phyloP scores from a whole-genome alignment of 176 grass and related monocot genomes.

The Oryza meyeriana region DNA sequence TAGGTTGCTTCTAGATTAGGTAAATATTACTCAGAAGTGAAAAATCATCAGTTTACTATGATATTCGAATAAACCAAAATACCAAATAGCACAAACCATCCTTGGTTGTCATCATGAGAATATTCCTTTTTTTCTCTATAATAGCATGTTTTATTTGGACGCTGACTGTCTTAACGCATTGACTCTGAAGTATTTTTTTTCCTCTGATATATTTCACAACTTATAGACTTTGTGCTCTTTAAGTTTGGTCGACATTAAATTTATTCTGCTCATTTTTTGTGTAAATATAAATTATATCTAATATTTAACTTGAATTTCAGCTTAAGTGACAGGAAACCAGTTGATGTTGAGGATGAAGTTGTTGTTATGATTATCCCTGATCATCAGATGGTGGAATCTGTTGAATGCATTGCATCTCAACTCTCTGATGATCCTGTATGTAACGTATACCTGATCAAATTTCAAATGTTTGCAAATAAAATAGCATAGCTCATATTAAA shows the following conservation, averaged over 20 bases:
- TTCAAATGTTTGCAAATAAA: not conserved
- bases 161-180: not conserved
- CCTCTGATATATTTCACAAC: not conserved
- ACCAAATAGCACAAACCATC: not conserved
- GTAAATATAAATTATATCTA: not conserved
- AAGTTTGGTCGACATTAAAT: not conserved
- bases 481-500: not conserved
- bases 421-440: conserved; percentile 85
- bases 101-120: not conserved
- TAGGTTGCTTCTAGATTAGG: not conserved
- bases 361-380: conserved; percentile 95
- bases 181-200: not conserved
- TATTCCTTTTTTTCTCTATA: not conserved
- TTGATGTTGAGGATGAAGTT: conserved; percentile 73
- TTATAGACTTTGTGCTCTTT: not conserved
- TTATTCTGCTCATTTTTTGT: not conserved
- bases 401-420: conserved; percentile 68
- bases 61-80: not conserved
- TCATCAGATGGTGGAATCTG: conserved; percentile 94
- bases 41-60: not conserved
- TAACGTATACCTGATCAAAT: conserved; percentile 14
- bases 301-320: conserved; percentile 44
- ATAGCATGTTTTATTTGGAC: not conserved
- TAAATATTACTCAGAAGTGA: not conserved
- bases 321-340: conserved; percentile 89